Evolutionary conservation across 1,139 yeast species (phyloP).

Genomic region (Nakaseomyces sp.): DNA sequence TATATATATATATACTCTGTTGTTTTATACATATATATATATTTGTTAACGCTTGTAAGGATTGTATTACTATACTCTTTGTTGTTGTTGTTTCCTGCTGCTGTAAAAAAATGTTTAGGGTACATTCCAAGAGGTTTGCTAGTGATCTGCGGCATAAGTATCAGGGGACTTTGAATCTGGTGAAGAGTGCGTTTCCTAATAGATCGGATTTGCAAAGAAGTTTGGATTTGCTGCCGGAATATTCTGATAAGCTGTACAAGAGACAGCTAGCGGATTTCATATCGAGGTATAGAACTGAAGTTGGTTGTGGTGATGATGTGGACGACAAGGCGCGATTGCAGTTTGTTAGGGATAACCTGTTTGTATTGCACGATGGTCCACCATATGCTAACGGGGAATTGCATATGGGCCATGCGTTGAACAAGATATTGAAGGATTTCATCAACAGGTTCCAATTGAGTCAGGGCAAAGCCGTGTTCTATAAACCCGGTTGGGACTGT

Average conservation of each 20-base stretch:
- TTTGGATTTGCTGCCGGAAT: slow-evolving; percentile 32
- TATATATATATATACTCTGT: too few species aligned
- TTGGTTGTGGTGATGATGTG: too few species aligned
- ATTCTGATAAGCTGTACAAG: slow-evolving; percentile 32
- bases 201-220: slow-evolving; percentile 37
- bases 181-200: slow-evolving; percentile 44
- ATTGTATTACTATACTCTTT: too few species aligned
- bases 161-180: slow-evolving; percentile 44
- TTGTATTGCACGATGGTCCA: slow-evolving; percentile 90
- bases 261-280: slow-evolving; percentile 27
- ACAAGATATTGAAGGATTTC: slow-evolving; percentile 81
- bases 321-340: slow-evolving; percentile 10
- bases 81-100: too few species aligned
- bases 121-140: not conserved
- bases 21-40: too few species aligned
- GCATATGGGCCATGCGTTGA: slow-evolving; percentile 90
- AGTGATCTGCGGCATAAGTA: slow-evolving; percentile 31
- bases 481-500: slow-evolving; percentile 97
- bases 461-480: slow-evolving; percentile 52
- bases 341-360: slow-evolving; percentile 33
- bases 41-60: too few species aligned
- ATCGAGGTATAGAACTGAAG: slow-evolving; percentile 8
- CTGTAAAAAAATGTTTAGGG: too few species aligned
- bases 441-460: slow-evolving; percentile 64
- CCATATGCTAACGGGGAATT: slow-evolving; percentile 95